phyloP scores from a whole-genome alignment of 371 early-diverging fungal species.

The Blastocladiella emersonii region DNA sequence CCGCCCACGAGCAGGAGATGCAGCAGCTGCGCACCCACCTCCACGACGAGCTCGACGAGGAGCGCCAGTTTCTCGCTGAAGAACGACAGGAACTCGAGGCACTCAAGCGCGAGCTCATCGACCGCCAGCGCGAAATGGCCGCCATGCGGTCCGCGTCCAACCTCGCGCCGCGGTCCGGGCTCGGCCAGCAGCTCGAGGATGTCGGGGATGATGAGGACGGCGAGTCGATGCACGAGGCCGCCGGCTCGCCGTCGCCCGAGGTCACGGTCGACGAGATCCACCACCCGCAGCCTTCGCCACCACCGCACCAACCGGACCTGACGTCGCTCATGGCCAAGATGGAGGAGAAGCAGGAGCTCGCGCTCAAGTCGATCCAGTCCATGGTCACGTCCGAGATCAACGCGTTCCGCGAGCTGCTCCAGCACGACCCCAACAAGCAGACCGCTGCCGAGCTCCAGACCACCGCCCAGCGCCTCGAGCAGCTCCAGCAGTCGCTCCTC shows the following conservation, averaged over 20 bases:
- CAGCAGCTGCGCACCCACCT: neutral
- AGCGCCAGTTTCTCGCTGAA: neutral
- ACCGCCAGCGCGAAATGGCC: neutral
- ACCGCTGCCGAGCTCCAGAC: neutral
- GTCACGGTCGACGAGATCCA: no score
- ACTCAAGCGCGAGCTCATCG: neutral
- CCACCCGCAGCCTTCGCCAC: no score
- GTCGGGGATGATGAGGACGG: no score
- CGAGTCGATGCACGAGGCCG: no score
- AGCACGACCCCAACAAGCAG: neutral
- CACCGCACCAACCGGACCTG: no score
- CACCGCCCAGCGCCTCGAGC: neutral
- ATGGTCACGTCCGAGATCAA: neutral
- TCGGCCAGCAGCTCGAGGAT: no score
- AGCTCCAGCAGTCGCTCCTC: neutral
- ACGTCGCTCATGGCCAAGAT: neutral
- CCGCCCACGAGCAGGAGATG: slow-evolving; percentile 18
- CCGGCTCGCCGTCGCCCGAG: no score
- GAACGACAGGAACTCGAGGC: neutral
- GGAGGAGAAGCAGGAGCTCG: neutral
- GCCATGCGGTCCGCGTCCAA: no score
- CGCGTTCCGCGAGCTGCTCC: neutral
- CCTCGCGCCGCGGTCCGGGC: no score
- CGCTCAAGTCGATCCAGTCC: neutral
- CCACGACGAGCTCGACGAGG: neutral